Evolutionary conservation across 768 basidiomycete genomes (phyloP).

Genomic region (Macrolepiota fuliginosa): DNA sequence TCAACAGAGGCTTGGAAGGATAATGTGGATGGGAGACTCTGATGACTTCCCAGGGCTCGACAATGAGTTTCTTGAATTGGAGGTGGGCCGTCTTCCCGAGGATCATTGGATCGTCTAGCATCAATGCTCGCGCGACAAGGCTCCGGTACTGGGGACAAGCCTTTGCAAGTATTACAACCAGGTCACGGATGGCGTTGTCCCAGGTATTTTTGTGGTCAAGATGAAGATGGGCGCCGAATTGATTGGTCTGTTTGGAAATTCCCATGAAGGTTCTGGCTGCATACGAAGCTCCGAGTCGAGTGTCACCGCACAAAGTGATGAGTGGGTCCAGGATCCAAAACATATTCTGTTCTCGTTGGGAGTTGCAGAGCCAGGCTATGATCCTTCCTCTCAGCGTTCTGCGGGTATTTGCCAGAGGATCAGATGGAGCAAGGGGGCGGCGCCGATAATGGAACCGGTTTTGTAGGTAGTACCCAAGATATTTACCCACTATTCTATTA

Average conservation of each 20-base stretch:
- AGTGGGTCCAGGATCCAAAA: not conserved
- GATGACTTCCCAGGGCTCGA: slow-evolving; percentile 16
- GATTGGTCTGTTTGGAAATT: not conserved
- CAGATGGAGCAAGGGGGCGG: not conserved
- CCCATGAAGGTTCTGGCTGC: not conserved
- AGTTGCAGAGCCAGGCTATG: not conserved
- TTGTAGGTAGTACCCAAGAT: no score
- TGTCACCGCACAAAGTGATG: not conserved
- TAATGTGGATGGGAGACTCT: slow-evolving; percentile 7
- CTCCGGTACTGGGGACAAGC: slow-evolving; percentile 15
- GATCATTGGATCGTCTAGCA: slow-evolving; percentile 20
- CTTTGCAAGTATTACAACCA: slow-evolving; percentile 14
- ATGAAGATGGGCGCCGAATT: not conserved
- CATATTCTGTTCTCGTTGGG: not conserved
- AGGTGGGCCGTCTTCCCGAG: slow-evolving; percentile 14
- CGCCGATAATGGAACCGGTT: no score
- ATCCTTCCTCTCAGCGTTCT: not conserved
- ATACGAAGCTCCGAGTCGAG: not conserved
- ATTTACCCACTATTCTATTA: no score
- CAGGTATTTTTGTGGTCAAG: slow-evolving; percentile 8
- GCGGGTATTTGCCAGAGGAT: not conserved
- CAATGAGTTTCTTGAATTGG: slow-evolving; percentile 23
- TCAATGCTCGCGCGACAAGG: slow-evolving; percentile 11
- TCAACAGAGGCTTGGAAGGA: not conserved
- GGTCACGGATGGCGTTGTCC: slow-evolving; percentile 18